These are phyloP conservation scores for Ophiocordyceps camponoti-saundersi DNA, from an alignment of 2,329 filamentous ascomycete genomes.

Conservation along the genomic window DNA sequence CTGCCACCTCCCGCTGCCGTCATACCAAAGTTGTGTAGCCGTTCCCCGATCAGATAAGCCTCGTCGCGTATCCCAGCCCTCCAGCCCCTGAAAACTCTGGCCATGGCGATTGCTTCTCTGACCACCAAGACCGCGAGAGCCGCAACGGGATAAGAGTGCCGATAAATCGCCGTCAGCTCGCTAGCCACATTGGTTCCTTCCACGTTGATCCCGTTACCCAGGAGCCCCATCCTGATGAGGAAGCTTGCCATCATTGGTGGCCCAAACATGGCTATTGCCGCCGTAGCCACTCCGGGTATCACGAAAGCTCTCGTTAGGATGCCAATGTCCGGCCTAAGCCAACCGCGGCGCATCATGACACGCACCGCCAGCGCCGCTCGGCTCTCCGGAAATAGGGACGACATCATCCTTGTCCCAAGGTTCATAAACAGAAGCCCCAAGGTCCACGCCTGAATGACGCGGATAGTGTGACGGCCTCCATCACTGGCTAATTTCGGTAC, in stretches of 20 bases:
- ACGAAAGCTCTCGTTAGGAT: constrained; percentile 77
- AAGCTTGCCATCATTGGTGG: constrained; percentile 42
- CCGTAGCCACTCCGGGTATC: constrained; percentile 52
- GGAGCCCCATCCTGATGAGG: constrained; percentile 9
- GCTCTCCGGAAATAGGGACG: constrained; percentile 49
- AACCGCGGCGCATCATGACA: constrained; percentile 57
- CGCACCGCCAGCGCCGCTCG: constrained; percentile 59
- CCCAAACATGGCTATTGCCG: constrained; percentile 40
- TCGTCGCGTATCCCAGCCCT: constrained; percentile 74
- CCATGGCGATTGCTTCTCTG: constrained; percentile 28
- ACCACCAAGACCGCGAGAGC: constrained; percentile 29
- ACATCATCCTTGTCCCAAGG: constrained; percentile 52
- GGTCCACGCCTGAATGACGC: constrained; percentile 87
- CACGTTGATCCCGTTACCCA: constrained; percentile 6
- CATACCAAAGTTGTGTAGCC: constrained; percentile 78
- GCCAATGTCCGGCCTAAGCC: constrained; percentile 58
- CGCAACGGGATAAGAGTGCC: constrained; percentile 53
- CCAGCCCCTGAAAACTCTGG: constrained; percentile 55
- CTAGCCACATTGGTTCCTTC: constrained; percentile 5
- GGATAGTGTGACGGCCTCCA: constrained; percentile 46
- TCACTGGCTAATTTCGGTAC: constrained; percentile 9
- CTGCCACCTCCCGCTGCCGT: constrained; percentile 19
- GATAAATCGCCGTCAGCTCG: constrained; percentile 25
- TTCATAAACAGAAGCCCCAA: constrained; percentile 83
- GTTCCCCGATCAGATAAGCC: constrained; percentile 87